Evolutionary conservation across 345 rosid species (phyloP).

Genomic region (Hypericum androsaemum): DNA sequence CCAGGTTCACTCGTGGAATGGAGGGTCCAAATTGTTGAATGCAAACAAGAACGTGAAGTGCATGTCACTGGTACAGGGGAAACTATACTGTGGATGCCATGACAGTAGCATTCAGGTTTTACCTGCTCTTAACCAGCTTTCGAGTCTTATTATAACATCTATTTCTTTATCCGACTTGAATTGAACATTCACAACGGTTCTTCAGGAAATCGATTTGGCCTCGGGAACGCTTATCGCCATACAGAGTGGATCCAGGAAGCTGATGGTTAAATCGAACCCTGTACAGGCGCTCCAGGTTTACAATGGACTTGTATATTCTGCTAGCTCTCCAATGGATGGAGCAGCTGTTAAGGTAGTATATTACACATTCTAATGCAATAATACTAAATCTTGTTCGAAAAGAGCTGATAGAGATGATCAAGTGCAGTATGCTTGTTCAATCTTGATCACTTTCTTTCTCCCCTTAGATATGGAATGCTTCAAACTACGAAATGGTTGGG

Average conservation of each 20-base stretch:
- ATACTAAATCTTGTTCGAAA: no score
- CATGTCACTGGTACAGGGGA: slow-evolving; percentile 44
- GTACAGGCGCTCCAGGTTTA: slow-evolving; percentile 40
- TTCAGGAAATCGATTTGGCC: slow-evolving; percentile 65
- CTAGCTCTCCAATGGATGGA: slow-evolving; percentile 45
- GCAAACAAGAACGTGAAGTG: slow-evolving; percentile 39
- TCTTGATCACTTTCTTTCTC: background rate
- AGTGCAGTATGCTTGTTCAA: no score
- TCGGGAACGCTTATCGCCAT: slow-evolving; percentile 42
- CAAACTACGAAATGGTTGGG: slow-evolving; percentile 36
- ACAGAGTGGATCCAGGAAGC: slow-evolving; percentile 50
- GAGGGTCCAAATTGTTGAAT: slow-evolving; percentile 42
- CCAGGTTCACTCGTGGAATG: slow-evolving; percentile 61
- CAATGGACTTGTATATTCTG: slow-evolving; percentile 45
- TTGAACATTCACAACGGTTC: background rate
- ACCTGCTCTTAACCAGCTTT: background rate
- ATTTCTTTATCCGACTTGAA: background rate
- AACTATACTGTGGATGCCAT: slow-evolving; percentile 61
- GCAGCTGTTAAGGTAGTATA: slow-evolving; percentile 43
- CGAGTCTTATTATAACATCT: slow-evolving; percentile 1
- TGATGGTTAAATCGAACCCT: slow-evolving; percentile 47
- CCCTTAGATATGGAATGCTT: slow-evolving; percentile 44
- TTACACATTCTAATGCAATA: no score
- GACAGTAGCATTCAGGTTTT: slow-evolving; percentile 58
- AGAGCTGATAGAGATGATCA: no score